Evolutionary conservation across 2,329 filamentous ascomycete species (phyloP).

Genomic region (Ceratocystis ficicola): DNA sequence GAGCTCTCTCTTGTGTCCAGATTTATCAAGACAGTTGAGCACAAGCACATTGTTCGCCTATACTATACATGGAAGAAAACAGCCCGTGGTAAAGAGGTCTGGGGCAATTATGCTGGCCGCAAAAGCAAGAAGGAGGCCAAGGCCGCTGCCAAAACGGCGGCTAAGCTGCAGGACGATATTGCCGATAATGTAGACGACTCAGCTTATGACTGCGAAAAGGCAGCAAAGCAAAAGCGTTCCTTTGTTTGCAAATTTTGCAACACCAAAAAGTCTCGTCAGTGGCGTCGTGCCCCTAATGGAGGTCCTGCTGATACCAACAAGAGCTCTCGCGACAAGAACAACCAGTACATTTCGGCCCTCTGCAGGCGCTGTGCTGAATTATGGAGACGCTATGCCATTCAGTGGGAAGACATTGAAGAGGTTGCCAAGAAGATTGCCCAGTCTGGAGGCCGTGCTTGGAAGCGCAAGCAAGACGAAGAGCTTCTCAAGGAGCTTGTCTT

Average conservation of each 20-base stretch:
- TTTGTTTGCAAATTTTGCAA: conserved; percentile 93
- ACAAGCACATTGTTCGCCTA: conserved; percentile 67
- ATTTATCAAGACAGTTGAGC: conserved; percentile 71
- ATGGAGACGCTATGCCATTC: conserved; percentile 91
- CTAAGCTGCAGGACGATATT: conserved; percentile 80
- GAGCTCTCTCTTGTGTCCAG: conserved; percentile 73
- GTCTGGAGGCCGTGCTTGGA: conserved; percentile 69
- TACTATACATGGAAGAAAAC: conserved; percentile 99
- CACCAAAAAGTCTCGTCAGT: conserved; percentile 69
- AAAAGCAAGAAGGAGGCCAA: conserved; percentile 83
- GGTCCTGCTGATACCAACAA: conserved; percentile 48
- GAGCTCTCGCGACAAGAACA: conserved; percentile 61
- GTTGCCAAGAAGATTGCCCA: conserved; percentile 75
- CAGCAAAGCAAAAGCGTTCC: conserved; percentile 59
- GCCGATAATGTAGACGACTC: conserved; percentile 90
- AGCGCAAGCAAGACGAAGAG: conserved; percentile 84
- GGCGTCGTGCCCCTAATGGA: conserved; percentile 76
- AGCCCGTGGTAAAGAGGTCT: conserved; percentile 69
- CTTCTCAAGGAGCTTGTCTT: conserved; percentile 59
- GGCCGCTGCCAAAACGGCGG: conserved; percentile 55
- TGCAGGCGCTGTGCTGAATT: conserved; percentile 84
- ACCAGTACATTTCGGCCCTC: conserved; percentile 64
- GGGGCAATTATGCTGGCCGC: conserved; percentile 76
- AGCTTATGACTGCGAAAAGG: conserved; percentile 85
- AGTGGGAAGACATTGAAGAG: conserved; percentile 90